phyloP scores from a whole-genome alignment of 2,329 filamentous ascomycete species.

The Lasiodiplodia sp. region DNA sequence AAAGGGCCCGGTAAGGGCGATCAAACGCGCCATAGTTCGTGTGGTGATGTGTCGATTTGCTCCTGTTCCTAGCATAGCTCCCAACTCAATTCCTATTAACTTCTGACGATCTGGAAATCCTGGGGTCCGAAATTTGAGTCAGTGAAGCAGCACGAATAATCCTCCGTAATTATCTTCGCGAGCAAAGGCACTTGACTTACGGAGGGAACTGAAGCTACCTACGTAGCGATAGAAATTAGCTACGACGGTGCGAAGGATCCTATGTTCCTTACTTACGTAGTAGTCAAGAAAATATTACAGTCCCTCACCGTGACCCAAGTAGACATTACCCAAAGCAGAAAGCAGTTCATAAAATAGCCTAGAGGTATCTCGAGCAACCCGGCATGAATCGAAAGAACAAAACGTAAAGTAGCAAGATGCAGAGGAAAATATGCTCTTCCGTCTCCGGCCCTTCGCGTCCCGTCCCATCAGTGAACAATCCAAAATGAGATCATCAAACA shows the following conservation, averaged over 20 bases:
- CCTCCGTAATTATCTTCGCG: too few species aligned
- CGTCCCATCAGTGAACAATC: background rate
- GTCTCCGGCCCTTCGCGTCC: slow-evolving; percentile 4
- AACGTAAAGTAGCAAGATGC: background rate
- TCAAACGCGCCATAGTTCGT: too few species aligned
- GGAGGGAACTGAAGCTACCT: too few species aligned
- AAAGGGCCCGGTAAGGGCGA: too few species aligned
- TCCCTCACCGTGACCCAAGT: background rate
- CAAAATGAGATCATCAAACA: background rate
- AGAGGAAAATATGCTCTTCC: slow-evolving; percentile 1
- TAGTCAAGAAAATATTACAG: background rate
- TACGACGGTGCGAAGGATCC: background rate
- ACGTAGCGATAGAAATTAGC: too few species aligned
- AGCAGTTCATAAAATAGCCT: slow-evolving; percentile 8
- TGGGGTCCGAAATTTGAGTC: background rate
- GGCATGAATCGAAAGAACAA: background rate
- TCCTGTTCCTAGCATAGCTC: background rate
- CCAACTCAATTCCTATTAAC: background rate
- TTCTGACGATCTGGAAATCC: background rate
- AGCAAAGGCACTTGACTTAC: too few species aligned
- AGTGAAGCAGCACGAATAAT: background rate
- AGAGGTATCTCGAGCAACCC: slow-evolving; percentile 20
- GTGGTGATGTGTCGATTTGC: too few species aligned
- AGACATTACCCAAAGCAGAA: background rate
- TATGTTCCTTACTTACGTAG: background rate